A percentile compares a stretch with the other conserved stretches of the same genome.
Conservation (phyloP, 139 green algal genomes). For the Picochlorum costavermella region DNA sequence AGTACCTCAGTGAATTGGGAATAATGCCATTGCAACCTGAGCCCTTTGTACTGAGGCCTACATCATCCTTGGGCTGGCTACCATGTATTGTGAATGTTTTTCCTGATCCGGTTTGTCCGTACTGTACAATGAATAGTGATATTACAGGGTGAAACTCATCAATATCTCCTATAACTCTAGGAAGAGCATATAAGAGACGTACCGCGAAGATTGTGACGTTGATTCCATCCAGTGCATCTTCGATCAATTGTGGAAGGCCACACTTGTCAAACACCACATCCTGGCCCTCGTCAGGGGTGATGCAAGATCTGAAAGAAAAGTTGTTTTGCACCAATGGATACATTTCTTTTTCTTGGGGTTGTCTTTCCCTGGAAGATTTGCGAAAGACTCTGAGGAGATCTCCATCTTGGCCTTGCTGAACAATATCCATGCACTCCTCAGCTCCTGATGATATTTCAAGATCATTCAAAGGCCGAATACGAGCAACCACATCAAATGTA, state of each 20-base stretch:
- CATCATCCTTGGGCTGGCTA: neutral
- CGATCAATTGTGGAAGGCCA: constrained; percentile 63
- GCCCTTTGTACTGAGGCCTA: constrained; percentile 34
- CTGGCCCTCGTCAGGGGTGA: constrained; percentile 26
- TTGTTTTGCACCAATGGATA: neutral
- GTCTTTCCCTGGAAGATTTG: neutral
- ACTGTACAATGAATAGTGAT: constrained; percentile 25
- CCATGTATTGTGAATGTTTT: constrained; percentile 56
- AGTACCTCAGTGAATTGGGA: constrained; percentile 44
- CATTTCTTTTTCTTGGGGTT: neutral
- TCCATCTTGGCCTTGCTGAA: neutral
- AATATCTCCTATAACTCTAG: too few relatives aligned
- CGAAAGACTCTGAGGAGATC: neutral
- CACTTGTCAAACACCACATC: constrained; percentile 39
- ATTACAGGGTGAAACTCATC: neutral
- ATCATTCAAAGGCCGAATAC: constrained; percentile 34
- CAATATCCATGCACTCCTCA: neutral
- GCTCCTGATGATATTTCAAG: constrained; percentile 27
- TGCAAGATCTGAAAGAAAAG: constrained; percentile 40
- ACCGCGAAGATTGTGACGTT: constrained; percentile 58
- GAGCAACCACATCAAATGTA: constrained; percentile 38
- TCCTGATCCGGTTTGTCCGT: constrained; percentile 55
- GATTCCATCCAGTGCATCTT: constrained; percentile 72
- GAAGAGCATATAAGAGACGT: neutral
- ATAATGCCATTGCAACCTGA: constrained; percentile 64